Conservation (phyloP, 2,329 filamentous ascomycete genomes). For the Ophiocordyceps camponoti-leonardi region DNA sequence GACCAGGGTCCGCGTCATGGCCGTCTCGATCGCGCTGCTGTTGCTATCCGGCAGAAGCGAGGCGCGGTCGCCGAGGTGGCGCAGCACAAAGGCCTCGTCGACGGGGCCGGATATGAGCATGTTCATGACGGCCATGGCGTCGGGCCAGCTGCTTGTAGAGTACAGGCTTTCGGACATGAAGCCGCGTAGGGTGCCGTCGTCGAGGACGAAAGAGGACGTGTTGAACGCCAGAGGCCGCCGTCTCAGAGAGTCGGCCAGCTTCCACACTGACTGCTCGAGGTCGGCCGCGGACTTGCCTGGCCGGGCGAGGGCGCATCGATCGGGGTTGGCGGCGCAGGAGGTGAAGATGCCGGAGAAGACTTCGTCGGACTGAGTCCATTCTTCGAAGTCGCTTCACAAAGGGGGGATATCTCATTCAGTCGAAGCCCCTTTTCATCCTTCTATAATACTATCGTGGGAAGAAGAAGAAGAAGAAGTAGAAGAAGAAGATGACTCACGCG, state of each 20-base stretch:
- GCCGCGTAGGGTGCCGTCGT: slow-evolving; percentile 6
- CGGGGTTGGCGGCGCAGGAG: slow-evolving; percentile 7
- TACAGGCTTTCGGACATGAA: slow-evolving; percentile 3
- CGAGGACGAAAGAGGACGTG: slow-evolving; percentile 3
- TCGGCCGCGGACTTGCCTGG: slow-evolving; percentile 5
- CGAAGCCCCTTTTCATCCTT: too few species aligned
- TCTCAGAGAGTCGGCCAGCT: slow-evolving; percentile 1
- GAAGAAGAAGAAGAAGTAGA: too few species aligned
- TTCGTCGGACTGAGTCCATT: slow-evolving; percentile 9
- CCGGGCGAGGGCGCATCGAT: slow-evolving; percentile 8
- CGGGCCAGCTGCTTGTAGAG: slow-evolving; percentile 16
- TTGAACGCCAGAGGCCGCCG: background rate
- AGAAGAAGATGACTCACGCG: slow-evolving; percentile 6
- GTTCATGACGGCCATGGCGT: slow-evolving; percentile 12
- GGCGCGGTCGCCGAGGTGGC: background rate
- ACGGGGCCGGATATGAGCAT: background rate
- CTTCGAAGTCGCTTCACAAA: slow-evolving; percentile 9
- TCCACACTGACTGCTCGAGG: slow-evolving; percentile 7
- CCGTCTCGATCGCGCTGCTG: background rate
- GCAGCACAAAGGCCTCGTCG: slow-evolving; percentile 12
- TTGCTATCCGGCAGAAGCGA: background rate
- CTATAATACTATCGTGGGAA: too few species aligned
- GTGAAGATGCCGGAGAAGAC: slow-evolving; percentile 10
- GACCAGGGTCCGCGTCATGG: background rate
- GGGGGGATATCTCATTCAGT: too few species aligned